phyloP scores from a whole-genome alignment of 768 basidiomycete species.

The Rhizopogon rudus region DNA sequence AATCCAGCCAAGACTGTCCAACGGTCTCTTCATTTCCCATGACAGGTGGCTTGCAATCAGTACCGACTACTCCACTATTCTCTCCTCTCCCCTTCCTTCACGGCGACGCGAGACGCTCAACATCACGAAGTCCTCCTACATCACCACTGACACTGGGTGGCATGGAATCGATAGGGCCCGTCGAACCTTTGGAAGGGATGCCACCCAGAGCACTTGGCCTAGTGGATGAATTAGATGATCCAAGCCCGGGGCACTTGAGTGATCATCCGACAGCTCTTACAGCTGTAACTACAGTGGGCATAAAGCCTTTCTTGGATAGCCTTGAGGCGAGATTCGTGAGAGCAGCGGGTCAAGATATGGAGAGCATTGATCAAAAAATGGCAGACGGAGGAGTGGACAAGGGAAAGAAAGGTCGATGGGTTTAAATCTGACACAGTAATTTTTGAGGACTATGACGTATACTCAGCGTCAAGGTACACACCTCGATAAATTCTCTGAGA shows the following conservation, averaged over 20 bases:
- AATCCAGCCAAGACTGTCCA: conserved; percentile 25
- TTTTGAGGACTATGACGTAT: neutral
- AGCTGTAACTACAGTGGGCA: conserved; percentile 48
- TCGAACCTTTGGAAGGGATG: conserved; percentile 30
- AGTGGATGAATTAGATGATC: conserved; percentile 85
- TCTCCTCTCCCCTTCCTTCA: conserved; percentile 87
- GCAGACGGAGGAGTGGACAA: conserved; percentile 42
- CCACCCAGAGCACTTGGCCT: conserved; percentile 58
- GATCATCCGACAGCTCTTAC: conserved; percentile 70
- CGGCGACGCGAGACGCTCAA: conserved; percentile 74
- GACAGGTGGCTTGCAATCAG: conserved; percentile 44
- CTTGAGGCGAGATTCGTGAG: conserved; percentile 64
- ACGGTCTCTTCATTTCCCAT: conserved; percentile 31
- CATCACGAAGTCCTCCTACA: conserved; percentile 74
- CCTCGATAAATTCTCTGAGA: neutral
- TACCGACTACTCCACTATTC: conserved; percentile 77
- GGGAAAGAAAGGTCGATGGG: conserved; percentile 45
- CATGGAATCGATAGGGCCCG: conserved; percentile 25
- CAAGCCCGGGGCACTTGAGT: conserved; percentile 79
- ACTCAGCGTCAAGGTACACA: conserved; percentile 1
- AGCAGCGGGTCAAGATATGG: conserved; percentile 27
- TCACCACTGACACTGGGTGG: conserved; percentile 58
- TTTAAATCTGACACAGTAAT: neutral
- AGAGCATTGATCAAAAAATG: conserved; percentile 34
- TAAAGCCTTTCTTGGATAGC: conserved; percentile 48